Evolutionary conservation across 805 yeast species (phyloP), one percentile per base, ranked within the genome.

Genomic region (Nematodospora valgi): DNA sequence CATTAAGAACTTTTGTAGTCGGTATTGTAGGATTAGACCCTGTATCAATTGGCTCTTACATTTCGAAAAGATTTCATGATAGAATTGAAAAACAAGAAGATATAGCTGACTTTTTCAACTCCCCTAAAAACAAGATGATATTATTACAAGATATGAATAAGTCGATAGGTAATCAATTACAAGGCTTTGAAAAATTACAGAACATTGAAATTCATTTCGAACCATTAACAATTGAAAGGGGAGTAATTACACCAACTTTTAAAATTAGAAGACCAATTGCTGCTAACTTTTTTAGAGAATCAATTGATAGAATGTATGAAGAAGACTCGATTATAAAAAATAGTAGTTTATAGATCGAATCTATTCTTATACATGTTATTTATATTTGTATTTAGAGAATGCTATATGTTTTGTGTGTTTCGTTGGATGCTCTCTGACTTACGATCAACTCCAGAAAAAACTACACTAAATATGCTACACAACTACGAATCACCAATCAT

Each of bases 221-320:
- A 34, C 72, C 72, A 8, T 57, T 66, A 44, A 62, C 56, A 10
- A 45, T 62, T 7, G 69, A 60, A 29, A 51, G 49, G 13, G 58
- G 61, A 35, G 62, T 65, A 1, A 52, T 66, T 16, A 66, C 72
- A 1, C 71, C 71, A 17, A 66, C 71, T 1, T 47, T 64, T 58
- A 66, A 66, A 47, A 52, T 66, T 38, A 66, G 59, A 47, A 58
- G 72, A 41, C 66, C 68, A 12, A 31, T 59, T 25, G 64, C 64
- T 24, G 38, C 48, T 24, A 55, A 57, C 34, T 54, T 35, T 43
- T 61, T 64, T 38, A 46, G 38, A 23, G 45, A 46, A 9, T 41
- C 44, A 16, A 52, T 64, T 30, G 52, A 52, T 11, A 30, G 28
- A 2, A 56, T 66, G 54, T 66, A 66, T 42, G 56, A 49, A 5